A percentile compares a stretch with the other conserved stretches of the same genome.
Conservation (phyloP, 352 stramenopile species). For the Pythium dissotocum region DNA sequence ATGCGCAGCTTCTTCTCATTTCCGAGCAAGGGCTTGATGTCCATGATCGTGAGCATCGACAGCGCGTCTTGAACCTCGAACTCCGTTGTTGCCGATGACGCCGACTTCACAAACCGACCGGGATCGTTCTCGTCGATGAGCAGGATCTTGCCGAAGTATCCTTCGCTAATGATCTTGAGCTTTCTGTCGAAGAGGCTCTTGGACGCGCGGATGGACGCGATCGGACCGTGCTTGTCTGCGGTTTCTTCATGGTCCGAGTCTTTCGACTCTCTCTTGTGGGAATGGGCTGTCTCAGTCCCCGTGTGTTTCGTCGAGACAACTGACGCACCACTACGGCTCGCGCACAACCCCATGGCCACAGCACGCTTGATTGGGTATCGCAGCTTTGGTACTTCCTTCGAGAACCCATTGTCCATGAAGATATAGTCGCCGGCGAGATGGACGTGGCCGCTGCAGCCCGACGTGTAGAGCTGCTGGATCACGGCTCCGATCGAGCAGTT, state of each 20-base stretch:
- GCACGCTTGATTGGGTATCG: conserved; percentile 34
- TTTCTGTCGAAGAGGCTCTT: conserved; percentile 36
- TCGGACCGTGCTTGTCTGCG: not conserved
- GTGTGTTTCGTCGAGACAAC: conserved; percentile 15
- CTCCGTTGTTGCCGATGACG: conserved; percentile 17
- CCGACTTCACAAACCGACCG: conserved; percentile 19
- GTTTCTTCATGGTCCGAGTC: not conserved
- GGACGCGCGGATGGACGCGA: not conserved
- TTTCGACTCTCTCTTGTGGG: conserved; percentile 2
- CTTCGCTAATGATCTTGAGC: conserved; percentile 26
- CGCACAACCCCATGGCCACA: conserved; percentile 29
- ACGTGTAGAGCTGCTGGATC: conserved; percentile 44
- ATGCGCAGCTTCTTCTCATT: conserved; percentile 26
- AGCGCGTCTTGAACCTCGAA: conserved; percentile 33
- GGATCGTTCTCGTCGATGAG: conserved; percentile 31
- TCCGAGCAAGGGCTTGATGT: conserved; percentile 37
- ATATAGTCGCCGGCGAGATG: conserved; percentile 37
- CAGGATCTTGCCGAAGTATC: conserved; percentile 27
- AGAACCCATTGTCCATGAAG: conserved; percentile 34
- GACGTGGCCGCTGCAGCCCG: conserved; percentile 38
- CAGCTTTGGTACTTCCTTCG: conserved; percentile 21
- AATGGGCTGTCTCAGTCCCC: not conserved
- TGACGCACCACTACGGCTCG: not conserved
- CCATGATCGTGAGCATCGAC: conserved; percentile 31
- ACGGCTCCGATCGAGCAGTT: conserved; percentile 39